Conservation (phyloP, 2,329 filamentous ascomycete species). For the Calonectria leucothoes region DNA sequence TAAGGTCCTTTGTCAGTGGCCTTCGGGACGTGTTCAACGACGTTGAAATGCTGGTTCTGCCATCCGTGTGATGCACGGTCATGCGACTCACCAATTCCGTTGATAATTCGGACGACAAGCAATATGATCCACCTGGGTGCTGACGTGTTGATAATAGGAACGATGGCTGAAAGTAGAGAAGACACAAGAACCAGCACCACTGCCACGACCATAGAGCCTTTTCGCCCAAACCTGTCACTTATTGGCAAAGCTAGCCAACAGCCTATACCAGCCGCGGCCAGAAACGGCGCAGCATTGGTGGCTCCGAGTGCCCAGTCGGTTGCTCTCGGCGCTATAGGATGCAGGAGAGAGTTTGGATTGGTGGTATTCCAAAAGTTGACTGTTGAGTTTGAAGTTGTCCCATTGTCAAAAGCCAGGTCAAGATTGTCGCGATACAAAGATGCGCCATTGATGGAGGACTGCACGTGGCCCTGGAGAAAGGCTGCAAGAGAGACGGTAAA, state of each 20-base stretch:
- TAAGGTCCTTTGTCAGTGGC: background rate
- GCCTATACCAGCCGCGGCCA: slow-evolving; percentile 50
- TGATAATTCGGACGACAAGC: slow-evolving; percentile 42
- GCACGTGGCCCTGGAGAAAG: slow-evolving; percentile 56
- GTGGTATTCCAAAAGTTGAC: slow-evolving; percentile 5
- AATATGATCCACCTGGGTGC: slow-evolving; percentile 43
- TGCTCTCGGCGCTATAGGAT: background rate
- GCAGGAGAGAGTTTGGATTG: background rate
- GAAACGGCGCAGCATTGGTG: slow-evolving; percentile 50
- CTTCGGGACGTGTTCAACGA: background rate
- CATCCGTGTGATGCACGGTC: slow-evolving; percentile 35
- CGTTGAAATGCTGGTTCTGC: slow-evolving; percentile 31
- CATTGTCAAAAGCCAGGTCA: background rate
- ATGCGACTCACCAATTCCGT: slow-evolving; percentile 40
- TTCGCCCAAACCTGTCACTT: slow-evolving; percentile 52
- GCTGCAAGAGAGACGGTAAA: slow-evolving; percentile 54
- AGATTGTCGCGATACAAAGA: slow-evolving; percentile 42
- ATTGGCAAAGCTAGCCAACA: slow-evolving; percentile 50
- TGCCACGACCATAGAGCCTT: slow-evolving; percentile 51
- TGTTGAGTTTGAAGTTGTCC: background rate
- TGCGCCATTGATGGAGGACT: slow-evolving; percentile 54
- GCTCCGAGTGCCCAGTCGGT: slow-evolving; percentile 41
- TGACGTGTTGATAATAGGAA: slow-evolving; percentile 49
- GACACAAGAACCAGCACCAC: slow-evolving; percentile 52
- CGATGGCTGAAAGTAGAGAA: slow-evolving; percentile 50